Base-by-base conservation (phyloP, 2,329 filamentous ascomycete genomes). In the Gaeumannomyces sp. region DNA sequence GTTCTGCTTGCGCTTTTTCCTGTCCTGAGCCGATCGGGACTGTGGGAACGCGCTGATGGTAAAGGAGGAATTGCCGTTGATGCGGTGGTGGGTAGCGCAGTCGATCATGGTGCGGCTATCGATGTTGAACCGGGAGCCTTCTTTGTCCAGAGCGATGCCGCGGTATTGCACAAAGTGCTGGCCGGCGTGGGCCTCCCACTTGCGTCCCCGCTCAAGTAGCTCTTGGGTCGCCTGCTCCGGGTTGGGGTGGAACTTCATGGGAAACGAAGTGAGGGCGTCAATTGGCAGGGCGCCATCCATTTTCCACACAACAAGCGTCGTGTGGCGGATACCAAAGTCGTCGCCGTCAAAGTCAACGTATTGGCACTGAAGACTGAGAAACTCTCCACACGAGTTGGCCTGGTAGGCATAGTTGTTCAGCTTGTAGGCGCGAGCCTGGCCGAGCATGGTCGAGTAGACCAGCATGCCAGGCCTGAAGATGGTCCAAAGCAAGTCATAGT, bases 401-500 rank as follows among this genome's bases (percentile, higher is more conserved):
- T 72, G 68, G 25, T 81, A 77, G 67, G 76, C 70, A 29, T 66
- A 62, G 25, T 50, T 28, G 4, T 45, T 31, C 16, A 53, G 64
- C 22, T 35, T 60, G 56, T 25, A 63, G 33, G 53, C 29, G 16
- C 62, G 62, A 7, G 61, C 56, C 28, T 63, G 61, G 60, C 64
- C 65, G 19, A 67, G 38, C 4, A 64, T 16, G 33, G 63, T 61
- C 0, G 77, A 75, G 62, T 78, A 76, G 2, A 83, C 70, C 6
- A 75, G 73, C 59, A 72, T 75, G 0, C 79, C 80, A 0, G 82
- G 83, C 62, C 78, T 76, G 69, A 84, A 83, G 33, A 85, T 77
- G n/a, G 80, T 80, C 82, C 81, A 84, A 13, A 80, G 74, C 60
- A 85, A 79, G 16, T 80, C 76, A 62, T 80, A 85, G 31, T 70